Evolutionary conservation across 208 protist genomes (phyloP).

Genomic region (Wallacemonas sp.): DNA sequence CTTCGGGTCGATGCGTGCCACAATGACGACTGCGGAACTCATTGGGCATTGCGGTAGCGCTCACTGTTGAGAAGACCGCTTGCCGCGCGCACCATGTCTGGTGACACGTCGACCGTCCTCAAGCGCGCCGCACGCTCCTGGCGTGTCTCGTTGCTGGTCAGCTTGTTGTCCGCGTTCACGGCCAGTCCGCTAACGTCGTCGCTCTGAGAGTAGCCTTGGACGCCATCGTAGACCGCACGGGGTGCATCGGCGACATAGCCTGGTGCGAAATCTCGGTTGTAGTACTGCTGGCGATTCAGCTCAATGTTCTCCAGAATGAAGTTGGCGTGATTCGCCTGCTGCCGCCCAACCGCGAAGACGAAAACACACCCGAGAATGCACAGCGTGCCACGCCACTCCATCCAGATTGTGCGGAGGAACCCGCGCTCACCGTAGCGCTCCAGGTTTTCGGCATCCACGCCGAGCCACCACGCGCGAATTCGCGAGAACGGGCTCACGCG

Average conservation of each 20-base stretch:
- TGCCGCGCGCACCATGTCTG: conserved; percentile 69
- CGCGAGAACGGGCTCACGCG: conserved; percentile 64
- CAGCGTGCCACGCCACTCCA: conserved; percentile 71
- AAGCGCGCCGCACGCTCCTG: conserved; percentile 45
- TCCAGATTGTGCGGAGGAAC: conserved; percentile 62
- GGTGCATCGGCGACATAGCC: conserved; percentile 63
- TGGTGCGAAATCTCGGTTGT: conserved; percentile 73
- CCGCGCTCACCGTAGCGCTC: conserved; percentile 69
- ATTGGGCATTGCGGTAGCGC: conserved; percentile 28
- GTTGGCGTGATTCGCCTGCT: conserved; percentile 64
- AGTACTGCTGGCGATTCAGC: conserved; percentile 76
- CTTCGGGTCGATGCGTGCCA: no score
- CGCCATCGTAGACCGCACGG: conserved; percentile 69
- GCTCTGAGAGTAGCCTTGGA: conserved; percentile 57
- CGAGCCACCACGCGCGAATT: conserved; percentile 76
- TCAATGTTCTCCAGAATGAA: conserved; percentile 89
- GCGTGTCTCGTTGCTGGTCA: conserved; percentile 43
- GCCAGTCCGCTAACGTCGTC: conserved; percentile 68
- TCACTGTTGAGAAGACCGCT: conserved; percentile 49
- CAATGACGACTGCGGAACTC: neutral
- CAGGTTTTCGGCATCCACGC: conserved; percentile 63
- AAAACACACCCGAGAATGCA: conserved; percentile 42
- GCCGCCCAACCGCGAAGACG: conserved; percentile 42
- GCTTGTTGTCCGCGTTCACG: conserved; percentile 63
- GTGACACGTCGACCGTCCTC: conserved; percentile 38